phyloP scores from a whole-genome alignment of 2,329 filamentous ascomycete genomes.

The Colletotrichum lindemuthianum region DNA sequence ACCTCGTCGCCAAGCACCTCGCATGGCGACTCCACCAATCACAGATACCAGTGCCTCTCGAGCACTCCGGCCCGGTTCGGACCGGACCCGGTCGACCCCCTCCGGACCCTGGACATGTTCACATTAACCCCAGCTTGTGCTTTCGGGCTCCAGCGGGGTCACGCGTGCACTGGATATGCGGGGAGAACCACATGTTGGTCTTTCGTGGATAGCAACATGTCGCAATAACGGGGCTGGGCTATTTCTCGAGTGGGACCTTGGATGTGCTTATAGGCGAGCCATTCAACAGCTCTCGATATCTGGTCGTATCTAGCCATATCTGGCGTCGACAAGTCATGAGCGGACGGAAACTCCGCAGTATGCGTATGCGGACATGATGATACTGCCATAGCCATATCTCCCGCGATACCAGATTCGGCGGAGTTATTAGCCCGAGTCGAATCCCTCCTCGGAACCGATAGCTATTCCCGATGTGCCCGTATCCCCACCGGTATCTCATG shows the following conservation, averaged over 20 bases:
- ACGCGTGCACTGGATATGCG: constrained; percentile 15
- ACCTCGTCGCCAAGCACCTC: constrained; percentile 1
- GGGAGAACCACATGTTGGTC: constrained; percentile 12
- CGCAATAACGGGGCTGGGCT: not conserved
- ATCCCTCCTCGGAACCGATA: not conserved
- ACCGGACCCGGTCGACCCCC: constrained; percentile 22
- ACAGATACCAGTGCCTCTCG: constrained; percentile 2
- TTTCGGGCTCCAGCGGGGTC: constrained; percentile 10
- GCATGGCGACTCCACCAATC: constrained; percentile 7
- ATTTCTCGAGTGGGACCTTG: not conserved
- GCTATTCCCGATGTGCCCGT: not conserved
- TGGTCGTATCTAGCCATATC: not conserved
- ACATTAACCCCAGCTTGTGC: constrained; percentile 31
- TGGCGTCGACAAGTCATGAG: not conserved
- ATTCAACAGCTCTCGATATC: not conserved
- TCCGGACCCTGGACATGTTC: constrained; percentile 22
- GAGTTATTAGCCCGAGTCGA: constrained; percentile 7
- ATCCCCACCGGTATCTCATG: constrained; percentile 11
- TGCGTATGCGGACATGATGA: not conserved
- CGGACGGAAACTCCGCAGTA: constrained; percentile 2
- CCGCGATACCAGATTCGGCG: constrained; percentile 20
- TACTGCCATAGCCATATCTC: constrained; percentile 6
- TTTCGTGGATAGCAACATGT: not conserved
- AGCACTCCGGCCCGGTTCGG: constrained; percentile 22
- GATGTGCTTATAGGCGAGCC: constrained; percentile 1